Conservation (phyloP, 352 stramenopile genomes). For the Phytophthora sp. region DNA sequence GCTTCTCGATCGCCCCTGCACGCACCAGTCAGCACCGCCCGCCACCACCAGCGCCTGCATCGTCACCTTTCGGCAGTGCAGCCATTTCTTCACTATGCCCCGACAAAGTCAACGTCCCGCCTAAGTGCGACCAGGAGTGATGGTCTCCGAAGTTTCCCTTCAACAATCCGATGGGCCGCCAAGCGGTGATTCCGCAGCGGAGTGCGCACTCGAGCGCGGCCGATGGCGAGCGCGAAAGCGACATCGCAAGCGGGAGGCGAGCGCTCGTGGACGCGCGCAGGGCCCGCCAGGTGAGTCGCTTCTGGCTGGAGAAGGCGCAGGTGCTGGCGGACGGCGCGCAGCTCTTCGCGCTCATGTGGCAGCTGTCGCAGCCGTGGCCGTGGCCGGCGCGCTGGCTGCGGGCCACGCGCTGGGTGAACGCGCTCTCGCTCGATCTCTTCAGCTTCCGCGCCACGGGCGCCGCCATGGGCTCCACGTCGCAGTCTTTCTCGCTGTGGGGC, state of each 20-base stretch:
- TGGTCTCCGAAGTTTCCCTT: constrained; percentile 23
- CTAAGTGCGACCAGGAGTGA: constrained; percentile 9
- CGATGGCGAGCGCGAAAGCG: background rate
- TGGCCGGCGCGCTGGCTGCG: constrained; percentile 66
- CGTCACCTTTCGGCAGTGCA: constrained; percentile 27
- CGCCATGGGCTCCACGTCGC: constrained; percentile 63
- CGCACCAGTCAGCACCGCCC: background rate
- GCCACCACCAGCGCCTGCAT: background rate
- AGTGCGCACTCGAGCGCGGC: background rate
- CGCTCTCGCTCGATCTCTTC: constrained; percentile 57
- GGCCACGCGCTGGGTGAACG: constrained; percentile 57
- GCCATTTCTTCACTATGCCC: too few species aligned
- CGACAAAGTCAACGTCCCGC: too few species aligned
- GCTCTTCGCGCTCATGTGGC: constrained; percentile 75
- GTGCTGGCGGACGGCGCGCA: constrained; percentile 55
- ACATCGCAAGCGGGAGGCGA: constrained; percentile 8
- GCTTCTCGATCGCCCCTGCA: constrained; percentile 37
- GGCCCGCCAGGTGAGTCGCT: constrained; percentile 43
- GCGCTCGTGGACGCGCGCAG: constrained; percentile 9
- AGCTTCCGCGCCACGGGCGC: constrained; percentile 57
- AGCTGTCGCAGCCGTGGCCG: constrained; percentile 80
- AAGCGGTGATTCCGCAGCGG: constrained; percentile 27
- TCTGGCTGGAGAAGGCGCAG: constrained; percentile 68
- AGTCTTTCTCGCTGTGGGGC: constrained; percentile 64
- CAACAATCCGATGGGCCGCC: constrained; percentile 24